Conservation (phyloP, 768 basidiomycete genomes). For the Boletus bicolor region DNA sequence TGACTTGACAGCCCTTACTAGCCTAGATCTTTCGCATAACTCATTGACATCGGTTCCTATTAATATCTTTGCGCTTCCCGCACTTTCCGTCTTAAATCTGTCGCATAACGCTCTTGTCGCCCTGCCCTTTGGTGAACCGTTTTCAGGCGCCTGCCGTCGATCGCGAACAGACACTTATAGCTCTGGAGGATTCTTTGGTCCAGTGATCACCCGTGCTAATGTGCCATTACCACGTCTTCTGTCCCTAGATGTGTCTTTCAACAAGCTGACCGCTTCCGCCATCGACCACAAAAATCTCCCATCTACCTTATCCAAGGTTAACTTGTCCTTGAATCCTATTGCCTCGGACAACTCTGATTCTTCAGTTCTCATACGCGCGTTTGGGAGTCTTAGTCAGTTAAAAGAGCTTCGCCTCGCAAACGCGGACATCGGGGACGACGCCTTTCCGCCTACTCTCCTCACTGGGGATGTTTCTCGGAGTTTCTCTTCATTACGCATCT, state of each 20-base stretch:
- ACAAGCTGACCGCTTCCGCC: constrained; percentile 52
- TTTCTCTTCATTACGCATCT: constrained; percentile 52
- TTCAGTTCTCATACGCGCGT: constrained; percentile 39
- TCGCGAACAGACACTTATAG: constrained; percentile 28
- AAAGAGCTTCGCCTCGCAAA: constrained; percentile 56
- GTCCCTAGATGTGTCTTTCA: constrained; percentile 64
- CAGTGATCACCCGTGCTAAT: constrained; percentile 58
- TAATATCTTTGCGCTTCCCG: constrained; percentile 65
- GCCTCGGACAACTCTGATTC: constrained; percentile 33
- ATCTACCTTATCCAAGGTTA: constrained; percentile 49
- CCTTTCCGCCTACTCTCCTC: constrained; percentile 41
- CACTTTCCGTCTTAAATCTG: constrained; percentile 62
- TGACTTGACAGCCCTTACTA: constrained; percentile 63
- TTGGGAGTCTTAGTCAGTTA: constrained; percentile 48
- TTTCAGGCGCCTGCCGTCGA: constrained; percentile 32
- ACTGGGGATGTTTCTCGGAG: constrained; percentile 12
- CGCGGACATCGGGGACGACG: constrained; percentile 58
- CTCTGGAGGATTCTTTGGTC: constrained; percentile 60
- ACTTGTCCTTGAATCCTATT: constrained; percentile 69
- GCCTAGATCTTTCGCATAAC: constrained; percentile 75
- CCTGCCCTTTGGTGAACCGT: constrained; percentile 62
- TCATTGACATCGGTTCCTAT: constrained; percentile 57
- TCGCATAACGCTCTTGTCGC: constrained; percentile 64
- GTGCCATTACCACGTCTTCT: constrained; percentile 63
- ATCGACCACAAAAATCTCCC: constrained; percentile 59